Base-by-base conservation (phyloP, 768 basidiomycete species). In the Gymnopilus junonius region DNA sequence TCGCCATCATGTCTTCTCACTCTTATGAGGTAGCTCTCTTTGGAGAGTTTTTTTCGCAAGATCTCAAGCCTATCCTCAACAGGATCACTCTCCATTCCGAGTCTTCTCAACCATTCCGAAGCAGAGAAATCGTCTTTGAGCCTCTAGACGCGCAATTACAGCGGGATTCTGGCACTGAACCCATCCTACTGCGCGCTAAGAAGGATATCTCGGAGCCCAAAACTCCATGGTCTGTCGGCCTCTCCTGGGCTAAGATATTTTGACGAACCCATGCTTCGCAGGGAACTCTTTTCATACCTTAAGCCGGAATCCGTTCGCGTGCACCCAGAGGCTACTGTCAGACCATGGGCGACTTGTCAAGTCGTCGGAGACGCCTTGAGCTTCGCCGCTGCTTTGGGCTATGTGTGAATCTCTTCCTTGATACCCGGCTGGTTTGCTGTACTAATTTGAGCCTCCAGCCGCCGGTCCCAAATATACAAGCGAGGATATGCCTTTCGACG, bases 241-340 rank as follows among this genome's bases (percentile, higher is more conserved):
- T 32, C 29, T 46, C 21, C 27, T 27, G 8, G 31, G 3, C 6
- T 12, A n/a, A 8, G 11, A 37, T 29, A 48, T 42, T 53, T 31
- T 61, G 17, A 53, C 50, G 51, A 35, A 60, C 40, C 25, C 17
- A n/a, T 20, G 17, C 7, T 50, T 61, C 20, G 37, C 65, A 93
- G 91, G 92, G 79, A 87, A 8, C 74, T 95, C 15, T 92, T 88
- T 72, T 91, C 92, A 23, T 92, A 90, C 72, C 78, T 93, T 59
- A 93, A 92, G 72, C 92, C 93, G 55, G 93, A 94, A 73, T 89
- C 90, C n/a, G 87, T 87, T 11, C 85, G 92, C 46, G 88, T 89
- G 15, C 90, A 94, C 67, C 92, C 93, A 10, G 92, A 94, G 71
- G 92, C 92, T 1, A 95, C 93, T 3, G 93, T 95, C 50, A 83